Percentiles rank a stretch among this genome's conserved stretches.
These are phyloP conservation scores for Teunomyces tritomae DNA, from an alignment of 805 yeast genomes.

Conservation along the genomic window DNA sequence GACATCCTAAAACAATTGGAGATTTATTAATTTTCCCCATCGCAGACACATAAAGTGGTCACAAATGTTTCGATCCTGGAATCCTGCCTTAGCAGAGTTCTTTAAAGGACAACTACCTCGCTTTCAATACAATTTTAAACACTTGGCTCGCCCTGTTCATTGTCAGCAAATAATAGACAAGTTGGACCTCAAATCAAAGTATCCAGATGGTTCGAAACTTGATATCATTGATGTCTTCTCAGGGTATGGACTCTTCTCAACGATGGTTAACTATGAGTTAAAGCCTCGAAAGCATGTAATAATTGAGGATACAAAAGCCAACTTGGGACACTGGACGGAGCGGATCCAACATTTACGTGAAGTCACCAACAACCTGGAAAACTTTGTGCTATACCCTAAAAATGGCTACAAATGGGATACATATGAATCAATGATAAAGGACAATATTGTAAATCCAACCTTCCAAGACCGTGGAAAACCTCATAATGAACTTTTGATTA, in stretches of 20 bases:
- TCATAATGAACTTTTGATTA: conserved; percentile 53
- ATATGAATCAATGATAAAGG: conserved; percentile 46
- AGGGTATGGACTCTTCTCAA: conserved; percentile 59
- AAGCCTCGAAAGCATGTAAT: conserved; percentile 64
- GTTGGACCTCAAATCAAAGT: conserved; percentile 39
- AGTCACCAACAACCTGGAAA: conserved; percentile 26
- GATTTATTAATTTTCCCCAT: background rate
- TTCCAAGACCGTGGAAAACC: conserved; percentile 34
- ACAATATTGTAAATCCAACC: conserved; percentile 37
- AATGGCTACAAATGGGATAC: conserved; percentile 74
- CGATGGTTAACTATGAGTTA: conserved; percentile 57
- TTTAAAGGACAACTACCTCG: conserved; percentile 19
- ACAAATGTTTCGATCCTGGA: conserved; percentile 15
- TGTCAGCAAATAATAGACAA: conserved; percentile 45
- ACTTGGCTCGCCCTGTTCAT: conserved; percentile 17
- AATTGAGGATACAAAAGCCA: conserved; percentile 48
- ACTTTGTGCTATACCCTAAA: conserved; percentile 28
- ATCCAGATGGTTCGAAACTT: conserved; percentile 35
- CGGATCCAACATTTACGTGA: conserved; percentile 21
- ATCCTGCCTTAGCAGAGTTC: conserved; percentile 25
- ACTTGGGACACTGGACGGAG: conserved; percentile 26
- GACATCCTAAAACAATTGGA: conserved; percentile 19
- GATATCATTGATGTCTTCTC: conserved; percentile 61
- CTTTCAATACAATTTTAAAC: conserved; percentile 25
- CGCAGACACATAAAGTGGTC: background rate